These are phyloP conservation scores for Tylopilus felleus DNA, from an alignment of 768 basidiomycete genomes.

Conservation along the genomic window DNA sequence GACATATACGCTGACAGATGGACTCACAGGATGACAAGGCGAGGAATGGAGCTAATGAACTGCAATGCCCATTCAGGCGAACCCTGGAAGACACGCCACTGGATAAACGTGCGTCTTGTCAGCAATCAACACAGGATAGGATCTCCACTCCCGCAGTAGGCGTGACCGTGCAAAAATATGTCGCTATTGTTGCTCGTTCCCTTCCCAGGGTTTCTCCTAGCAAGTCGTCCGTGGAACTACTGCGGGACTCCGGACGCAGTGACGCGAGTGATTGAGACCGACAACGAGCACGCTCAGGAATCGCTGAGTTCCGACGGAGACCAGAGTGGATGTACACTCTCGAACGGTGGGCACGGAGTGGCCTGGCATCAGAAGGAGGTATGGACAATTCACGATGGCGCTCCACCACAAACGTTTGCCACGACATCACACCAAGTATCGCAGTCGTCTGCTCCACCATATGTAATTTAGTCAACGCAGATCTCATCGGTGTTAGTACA, in stretches of 20 bases:
- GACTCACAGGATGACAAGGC: constrained; percentile 3
- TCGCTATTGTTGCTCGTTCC: no score
- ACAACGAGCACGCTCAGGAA: constrained; percentile 3
- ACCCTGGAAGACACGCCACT: constrained; percentile 19
- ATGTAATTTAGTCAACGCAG: not conserved
- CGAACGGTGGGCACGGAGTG: no score
- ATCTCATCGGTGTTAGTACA: constrained; percentile 6
- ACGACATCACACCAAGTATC: constrained; percentile 2
- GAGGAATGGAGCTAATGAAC: not conserved
- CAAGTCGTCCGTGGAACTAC: not conserved
- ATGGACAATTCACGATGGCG: not conserved
- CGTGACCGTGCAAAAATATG: not conserved
- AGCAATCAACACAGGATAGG: not conserved
- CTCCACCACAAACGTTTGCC: not conserved
- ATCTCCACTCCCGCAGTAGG: constrained; percentile 14
- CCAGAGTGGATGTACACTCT: not conserved
- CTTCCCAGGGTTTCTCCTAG: not conserved
- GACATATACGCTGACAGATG: constrained; percentile 11
- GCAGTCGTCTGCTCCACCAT: not conserved
- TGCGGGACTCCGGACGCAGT: not conserved
- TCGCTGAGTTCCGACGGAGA: constrained; percentile 2
- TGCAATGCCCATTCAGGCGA: not conserved
- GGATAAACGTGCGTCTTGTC: constrained; percentile 15
- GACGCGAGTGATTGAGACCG: not conserved
- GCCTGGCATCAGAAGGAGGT: no score